Evolutionary conservation across 176 grass and related monocot species (phyloP), one percentile per base, ranked within the genome.

Genomic region (Aegilops umbellulata): DNA sequence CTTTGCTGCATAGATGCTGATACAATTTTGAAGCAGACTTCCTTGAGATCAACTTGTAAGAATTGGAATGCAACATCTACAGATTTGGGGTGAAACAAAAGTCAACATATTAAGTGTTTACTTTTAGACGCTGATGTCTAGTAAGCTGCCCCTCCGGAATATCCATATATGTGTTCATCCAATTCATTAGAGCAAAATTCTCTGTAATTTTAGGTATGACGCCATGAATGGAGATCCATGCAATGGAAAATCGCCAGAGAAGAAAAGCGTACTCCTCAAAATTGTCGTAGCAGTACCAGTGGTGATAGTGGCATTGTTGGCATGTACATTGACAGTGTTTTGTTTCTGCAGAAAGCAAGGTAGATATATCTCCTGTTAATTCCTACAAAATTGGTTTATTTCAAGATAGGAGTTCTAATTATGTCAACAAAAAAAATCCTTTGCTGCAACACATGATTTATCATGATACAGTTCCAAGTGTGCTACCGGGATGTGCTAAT

Each of bases 311-410:
- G 17, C 53, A 31, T 6, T 58, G 8, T 1, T 77, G 5, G 26
- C 51, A 55, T 57, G 16, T 55, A 24, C 47, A 29, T 25, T 46
- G 15, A 3, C 27, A 8, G 3, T 77, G 74, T 55, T 34, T 57
- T 55, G 26, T 53, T 57, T 77, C 74, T 55, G 27, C 74, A 77
- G 7, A 57, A 77, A 77, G 26, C 26, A 77, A 77, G 47, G 74
- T 77, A n/a, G 4, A 31, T 19, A 20, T 76, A 14, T 15, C 2
- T n/a, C 41, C 22, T 73, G 10, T 14, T 42, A 73, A 42, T 44
- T 73, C 22, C 0, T 73, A 36, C 32, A 73, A 36, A 61, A 1
- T 24, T 23, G 22, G 9, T 61, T 61, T 61, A 61, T 24, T 61
- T 61, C 58, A 61, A 9, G 58, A 61, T 61, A 61, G 0, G 10